These are phyloP conservation scores for Lepidium aucheri DNA, from an alignment of 345 rosid species.

Conservation along the genomic window DNA sequence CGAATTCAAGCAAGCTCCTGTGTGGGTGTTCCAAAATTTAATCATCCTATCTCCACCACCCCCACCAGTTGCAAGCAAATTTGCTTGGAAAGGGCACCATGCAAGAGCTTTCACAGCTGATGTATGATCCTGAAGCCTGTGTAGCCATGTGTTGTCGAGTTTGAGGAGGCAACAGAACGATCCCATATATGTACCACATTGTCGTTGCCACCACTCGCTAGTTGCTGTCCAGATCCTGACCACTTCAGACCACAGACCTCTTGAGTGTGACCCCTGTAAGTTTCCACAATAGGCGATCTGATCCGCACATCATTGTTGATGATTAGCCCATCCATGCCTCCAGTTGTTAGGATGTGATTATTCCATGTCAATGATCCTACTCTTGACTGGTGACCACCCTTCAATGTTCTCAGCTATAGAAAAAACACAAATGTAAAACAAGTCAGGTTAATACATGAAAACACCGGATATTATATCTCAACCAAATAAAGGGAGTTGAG, in stretches of 20 bases:
- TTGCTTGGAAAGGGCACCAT: slow-evolving; percentile 41
- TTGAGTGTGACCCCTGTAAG: slow-evolving; percentile 40
- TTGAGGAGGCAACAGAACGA: slow-evolving; percentile 33
- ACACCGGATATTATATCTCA: not conserved
- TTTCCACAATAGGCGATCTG: slow-evolving; percentile 33
- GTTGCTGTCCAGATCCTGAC: slow-evolving; percentile 46
- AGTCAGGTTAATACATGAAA: not conserved
- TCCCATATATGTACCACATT: slow-evolving; percentile 43
- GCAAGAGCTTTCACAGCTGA: slow-evolving; percentile 54
- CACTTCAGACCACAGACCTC: slow-evolving; percentile 48
- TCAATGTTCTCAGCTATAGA: slow-evolving; percentile 22
- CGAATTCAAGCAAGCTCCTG: slow-evolving; percentile 32
- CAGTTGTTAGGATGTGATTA: slow-evolving; percentile 36
- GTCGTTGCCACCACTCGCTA: slow-evolving; percentile 44
- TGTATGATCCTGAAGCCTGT: slow-evolving; percentile 37
- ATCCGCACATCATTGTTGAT: slow-evolving; percentile 38
- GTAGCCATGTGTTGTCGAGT: slow-evolving; percentile 31
- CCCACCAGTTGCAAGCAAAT: slow-evolving; percentile 29
- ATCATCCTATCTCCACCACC: slow-evolving; percentile 32
- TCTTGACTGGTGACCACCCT: slow-evolving; percentile 35
- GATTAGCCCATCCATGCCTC: slow-evolving; percentile 41
- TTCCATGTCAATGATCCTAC: slow-evolving; percentile 38
- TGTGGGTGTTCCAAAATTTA: slow-evolving; percentile 31
- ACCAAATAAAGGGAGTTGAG: not conserved
- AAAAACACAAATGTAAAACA: no score